Percentiles rank a stretch among this genome's conserved stretches.
Conservation (phyloP, 2,329 filamentous ascomycete genomes). For the Pyrenophora teres region DNA sequence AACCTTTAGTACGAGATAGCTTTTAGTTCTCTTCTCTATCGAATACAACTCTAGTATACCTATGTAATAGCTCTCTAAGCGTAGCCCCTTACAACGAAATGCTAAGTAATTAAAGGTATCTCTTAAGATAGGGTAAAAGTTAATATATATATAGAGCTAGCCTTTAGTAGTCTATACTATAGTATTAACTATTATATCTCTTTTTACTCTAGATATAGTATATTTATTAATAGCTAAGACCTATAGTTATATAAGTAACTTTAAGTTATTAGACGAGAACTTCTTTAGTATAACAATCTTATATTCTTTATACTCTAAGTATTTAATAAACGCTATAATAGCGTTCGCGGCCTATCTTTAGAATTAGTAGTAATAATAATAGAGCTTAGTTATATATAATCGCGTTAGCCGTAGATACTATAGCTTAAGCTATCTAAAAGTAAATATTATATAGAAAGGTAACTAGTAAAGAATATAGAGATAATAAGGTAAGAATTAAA, state of each 20-base stretch:
- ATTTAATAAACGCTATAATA: constrained; percentile 2
- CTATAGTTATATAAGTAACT: not conserved
- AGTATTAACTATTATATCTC: not conserved
- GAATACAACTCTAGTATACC: too few relatives aligned
- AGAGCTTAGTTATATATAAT: constrained; percentile 1
- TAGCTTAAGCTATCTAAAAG: constrained; percentile 2
- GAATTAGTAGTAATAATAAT: not conserved
- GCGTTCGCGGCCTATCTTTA: not conserved
- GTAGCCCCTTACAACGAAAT: too few relatives aligned
- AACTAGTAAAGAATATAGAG: not conserved
- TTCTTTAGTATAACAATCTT: not conserved
- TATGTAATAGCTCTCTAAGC: too few relatives aligned
- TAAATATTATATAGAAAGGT: constrained; percentile 1
- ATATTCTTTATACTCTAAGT: not conserved
- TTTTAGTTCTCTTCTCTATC: too few relatives aligned
- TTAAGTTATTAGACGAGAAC: not conserved
- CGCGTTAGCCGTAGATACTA: not conserved
- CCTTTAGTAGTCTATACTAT: constrained; percentile 1
- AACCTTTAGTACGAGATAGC: too few relatives aligned
- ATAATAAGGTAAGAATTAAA: not conserved
- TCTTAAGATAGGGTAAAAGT: constrained; percentile 1
- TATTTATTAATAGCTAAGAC: not conserved
- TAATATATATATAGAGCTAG: not conserved
- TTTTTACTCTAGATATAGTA: constrained; percentile 1
- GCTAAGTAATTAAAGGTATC: not conserved